Base-by-base conservation (phyloP, 1,139 yeast genomes). In the Chernovozyma sophiae-reginae region DNA sequence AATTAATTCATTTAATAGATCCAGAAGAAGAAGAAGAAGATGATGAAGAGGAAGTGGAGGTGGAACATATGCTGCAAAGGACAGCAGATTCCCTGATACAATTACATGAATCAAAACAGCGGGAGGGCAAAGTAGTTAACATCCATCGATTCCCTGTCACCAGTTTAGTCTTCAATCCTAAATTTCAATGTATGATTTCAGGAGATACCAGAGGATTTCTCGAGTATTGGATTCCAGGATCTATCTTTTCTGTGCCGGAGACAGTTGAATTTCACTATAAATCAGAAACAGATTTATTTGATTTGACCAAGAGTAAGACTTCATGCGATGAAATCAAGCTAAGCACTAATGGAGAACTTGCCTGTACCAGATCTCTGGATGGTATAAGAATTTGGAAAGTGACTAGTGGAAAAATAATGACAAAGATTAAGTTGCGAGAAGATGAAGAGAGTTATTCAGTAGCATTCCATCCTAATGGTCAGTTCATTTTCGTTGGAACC, bases 201-300 rank as follows among this genome's bases (percentile, higher is more conserved):
- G 45, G 53, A 3, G 79, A 73, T 42, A 42, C 38, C 2, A 44
- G 47, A 18, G 77, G 78, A 2, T 59, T 68, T 48, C 46, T 73
- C 10, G 79, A 73, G 48, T 65, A 68, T 41, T 73, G 79, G 78
- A 32, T 33, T 4, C 45, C 50, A 0, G 40, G 34, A 1, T 39
- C 43, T 2, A 11, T 3, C 3, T 35, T 32, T 15, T 41, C 40
- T 4, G 15, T 42, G 16, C 51, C 49, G 7, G 2, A 43, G 38
- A 22, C 60, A 55, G 48, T 55, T 10, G 46, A 46, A 10, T 71
- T 69, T 49, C 55, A 58, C 29, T 49, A 55, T 46, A 73, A 72
- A 43, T 58, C 72, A 16, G 55, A 60, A 32, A 73, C 79, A 0
- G 68, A 69, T 42, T 49, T 73, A 30, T 65, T 66, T 42, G 65